These are phyloP conservation scores for Hysterangium stoloniferum DNA, from an alignment of 768 basidiomycete genomes.

Conservation along the genomic window DNA sequence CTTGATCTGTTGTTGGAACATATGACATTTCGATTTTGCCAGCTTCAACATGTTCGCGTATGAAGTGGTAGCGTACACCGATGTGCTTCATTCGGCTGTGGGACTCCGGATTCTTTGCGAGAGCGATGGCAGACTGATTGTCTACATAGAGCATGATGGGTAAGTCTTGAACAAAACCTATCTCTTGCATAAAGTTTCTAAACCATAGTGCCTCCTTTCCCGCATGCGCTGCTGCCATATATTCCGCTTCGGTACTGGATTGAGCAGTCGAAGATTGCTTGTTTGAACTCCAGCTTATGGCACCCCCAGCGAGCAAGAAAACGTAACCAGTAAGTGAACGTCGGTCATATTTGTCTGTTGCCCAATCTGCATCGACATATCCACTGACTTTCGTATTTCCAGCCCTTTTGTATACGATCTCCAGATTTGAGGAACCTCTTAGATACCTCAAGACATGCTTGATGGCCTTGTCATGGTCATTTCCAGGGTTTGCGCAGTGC, in stretches of 20 bases:
- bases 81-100: slow-evolving; percentile 37
- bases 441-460: slow-evolving; percentile 10
- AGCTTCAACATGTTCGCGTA: slow-evolving; percentile 26
- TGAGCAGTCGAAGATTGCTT: slow-evolving; percentile 16
- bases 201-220: slow-evolving; percentile 16
- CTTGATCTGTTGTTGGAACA: slow-evolving; percentile 27
- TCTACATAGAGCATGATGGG: slow-evolving; percentile 23
- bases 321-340: slow-evolving; percentile 22
- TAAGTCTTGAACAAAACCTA: slow-evolving; percentile 14
- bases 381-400: too few relatives aligned
- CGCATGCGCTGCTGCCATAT: slow-evolving; percentile 13
- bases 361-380: slow-evolving; percentile 25
- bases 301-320: slow-evolving; percentile 24
- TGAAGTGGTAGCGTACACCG: slow-evolving; percentile 31
- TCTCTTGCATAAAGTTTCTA: slow-evolving; percentile 8
- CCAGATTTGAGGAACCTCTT: not conserved
- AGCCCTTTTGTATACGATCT: too few relatives aligned
- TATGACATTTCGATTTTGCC: slow-evolving; percentile 22
- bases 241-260: slow-evolving; percentile 16
- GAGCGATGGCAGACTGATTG: slow-evolving; percentile 30
- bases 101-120: slow-evolving; percentile 27
- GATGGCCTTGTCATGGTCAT: not conserved
- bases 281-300: slow-evolving; percentile 22
- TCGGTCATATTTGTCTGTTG: slow-evolving; percentile 19
- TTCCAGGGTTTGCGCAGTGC: not conserved